Evolutionary conservation across 495 filamentous ascomycete species (phyloP).

Genomic region (Xanthoparmelia taractica): DNA sequence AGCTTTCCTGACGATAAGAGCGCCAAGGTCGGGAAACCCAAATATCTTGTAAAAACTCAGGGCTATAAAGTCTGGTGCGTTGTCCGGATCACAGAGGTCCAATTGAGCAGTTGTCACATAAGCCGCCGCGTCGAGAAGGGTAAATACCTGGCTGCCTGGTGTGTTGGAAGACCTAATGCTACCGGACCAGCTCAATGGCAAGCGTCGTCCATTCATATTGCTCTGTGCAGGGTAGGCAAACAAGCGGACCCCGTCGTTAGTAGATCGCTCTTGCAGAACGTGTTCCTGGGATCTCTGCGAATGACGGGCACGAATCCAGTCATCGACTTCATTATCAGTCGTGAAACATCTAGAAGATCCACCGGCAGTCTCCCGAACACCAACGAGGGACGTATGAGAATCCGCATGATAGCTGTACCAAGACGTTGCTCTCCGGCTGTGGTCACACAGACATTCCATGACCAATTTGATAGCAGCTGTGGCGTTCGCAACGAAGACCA

Average conservation of each 20-base stretch:
- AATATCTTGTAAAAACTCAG: slow-evolving; percentile 79
- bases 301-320: slow-evolving; percentile 45
- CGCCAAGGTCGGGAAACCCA: slow-evolving; percentile 70
- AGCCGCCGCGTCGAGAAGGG: slow-evolving; percentile 66
- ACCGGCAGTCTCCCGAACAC: slow-evolving; percentile 54
- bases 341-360: slow-evolving; percentile 52
- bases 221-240: slow-evolving; percentile 75
- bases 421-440: slow-evolving; percentile 34
- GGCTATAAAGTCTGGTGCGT: slow-evolving; percentile 63
- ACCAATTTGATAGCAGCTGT: slow-evolving; percentile 62
- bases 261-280: slow-evolving; percentile 18
- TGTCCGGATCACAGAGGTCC: slow-evolving; percentile 49
- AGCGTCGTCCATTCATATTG: slow-evolving; percentile 66
- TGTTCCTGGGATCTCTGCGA: slow-evolving; percentile 1
- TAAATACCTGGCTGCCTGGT: slow-evolving; percentile 45
- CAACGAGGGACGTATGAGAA: slow-evolving; percentile 66
- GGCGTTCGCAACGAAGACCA: slow-evolving; percentile 63
- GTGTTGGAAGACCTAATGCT: slow-evolving; percentile 40
- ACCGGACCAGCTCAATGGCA: slow-evolving; percentile 52
- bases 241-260: slow-evolving; percentile 39
- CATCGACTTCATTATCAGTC: slow-evolving; percentile 57
- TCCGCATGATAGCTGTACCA: slow-evolving; percentile 72
- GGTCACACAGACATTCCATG: slow-evolving; percentile 53
- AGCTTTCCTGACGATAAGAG: slow-evolving; percentile 32
- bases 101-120: slow-evolving; percentile 59